Evolutionary conservation across 306 rosid species (phyloP), one percentile per base, ranked within the genome.

Genomic region (Urtica urens): DNA sequence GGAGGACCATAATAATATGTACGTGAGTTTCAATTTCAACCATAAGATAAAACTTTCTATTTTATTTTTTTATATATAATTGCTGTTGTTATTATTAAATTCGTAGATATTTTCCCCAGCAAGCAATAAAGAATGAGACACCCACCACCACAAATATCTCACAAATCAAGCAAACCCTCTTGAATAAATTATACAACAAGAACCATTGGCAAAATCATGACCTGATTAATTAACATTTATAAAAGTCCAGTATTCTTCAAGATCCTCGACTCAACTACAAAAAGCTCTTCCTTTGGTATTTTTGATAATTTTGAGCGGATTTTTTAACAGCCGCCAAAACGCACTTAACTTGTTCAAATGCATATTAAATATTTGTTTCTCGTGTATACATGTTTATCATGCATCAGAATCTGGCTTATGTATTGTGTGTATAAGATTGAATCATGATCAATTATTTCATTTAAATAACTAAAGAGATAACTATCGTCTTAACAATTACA

Each of bases 1-100:
- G 45, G 66, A 60, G 59, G 67, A 66, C 79, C 72, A 28, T 14
- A 10, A n/a, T n/a, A n/a, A 47, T 15, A 15, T 44, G 13, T 45
- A 25, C 30, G 54, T 10, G 26, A 25, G 33, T 44, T n/a, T n/a
- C n/a, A n/a, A n/a, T 43, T 41, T 15, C 10, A 44, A 14, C 15
- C 20, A 45, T n/a, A 18, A n/a, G 25, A 39, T 10, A 10, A 12
- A 15, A 14, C 4, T 22, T 23, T 54, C 26, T 21, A 3, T 39
- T 24, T 18, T 15, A 54, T 38, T 23, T 17, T 13, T 53, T 53
- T 35, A 23, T 6, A 29, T 28, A 28, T 28, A 4, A 10, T 4
- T 28, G 23, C 4, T 4, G 53, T 21, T 27, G 24, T 9, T 28
- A 2, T 27, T 30, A 27, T 11, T 29, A 17, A 55, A 22, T 48